Conservation (phyloP, 768 basidiomycete species). For the Pleurotus giganteus region DNA sequence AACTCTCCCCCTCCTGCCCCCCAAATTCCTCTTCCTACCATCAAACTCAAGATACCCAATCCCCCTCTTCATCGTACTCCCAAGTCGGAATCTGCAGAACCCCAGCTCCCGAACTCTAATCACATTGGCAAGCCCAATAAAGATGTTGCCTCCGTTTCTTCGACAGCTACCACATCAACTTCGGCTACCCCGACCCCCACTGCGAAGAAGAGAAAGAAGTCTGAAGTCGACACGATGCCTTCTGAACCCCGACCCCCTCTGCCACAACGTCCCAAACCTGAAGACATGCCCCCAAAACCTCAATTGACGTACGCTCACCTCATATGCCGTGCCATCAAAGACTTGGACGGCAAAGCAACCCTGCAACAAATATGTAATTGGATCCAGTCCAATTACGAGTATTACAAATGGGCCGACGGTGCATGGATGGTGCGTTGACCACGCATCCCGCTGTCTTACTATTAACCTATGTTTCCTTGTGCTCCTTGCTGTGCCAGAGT, state of each 20-base stretch:
- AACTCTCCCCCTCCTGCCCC: conserved; percentile 65
- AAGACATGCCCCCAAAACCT: conserved; percentile 87
- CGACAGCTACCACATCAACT: background rate
- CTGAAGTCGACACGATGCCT: conserved; percentile 34
- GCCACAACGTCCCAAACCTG: conserved; percentile 49
- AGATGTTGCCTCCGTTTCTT: background rate
- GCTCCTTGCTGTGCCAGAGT: conserved; percentile 48
- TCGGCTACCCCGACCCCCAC: conserved; percentile 24
- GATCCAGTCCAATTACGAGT: conserved; percentile 87
- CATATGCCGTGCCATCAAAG: conserved; percentile 86
- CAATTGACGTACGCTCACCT: conserved; percentile 88
- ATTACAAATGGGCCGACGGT: conserved; percentile 83
- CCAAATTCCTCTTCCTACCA: conserved; percentile 44
- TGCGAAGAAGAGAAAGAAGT: conserved; percentile 75
- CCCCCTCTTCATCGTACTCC: conserved; percentile 38
- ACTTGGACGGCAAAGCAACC: conserved; percentile 81
- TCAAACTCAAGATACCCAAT: conserved; percentile 35
- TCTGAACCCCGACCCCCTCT: conserved; percentile 22
- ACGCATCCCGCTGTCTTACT: conserved; percentile 4
- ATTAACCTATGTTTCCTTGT: conserved; percentile 7
- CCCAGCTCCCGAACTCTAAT: conserved; percentile 64
- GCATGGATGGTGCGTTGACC: conserved; percentile 82
- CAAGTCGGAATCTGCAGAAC: conserved; percentile 39
- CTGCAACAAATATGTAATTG: conserved; percentile 89
- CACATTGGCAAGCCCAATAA: conserved; percentile 44